phyloP scores from a whole-genome alignment of 2,329 filamentous ascomycete genomes.

The Epichloe glyceriae region DNA sequence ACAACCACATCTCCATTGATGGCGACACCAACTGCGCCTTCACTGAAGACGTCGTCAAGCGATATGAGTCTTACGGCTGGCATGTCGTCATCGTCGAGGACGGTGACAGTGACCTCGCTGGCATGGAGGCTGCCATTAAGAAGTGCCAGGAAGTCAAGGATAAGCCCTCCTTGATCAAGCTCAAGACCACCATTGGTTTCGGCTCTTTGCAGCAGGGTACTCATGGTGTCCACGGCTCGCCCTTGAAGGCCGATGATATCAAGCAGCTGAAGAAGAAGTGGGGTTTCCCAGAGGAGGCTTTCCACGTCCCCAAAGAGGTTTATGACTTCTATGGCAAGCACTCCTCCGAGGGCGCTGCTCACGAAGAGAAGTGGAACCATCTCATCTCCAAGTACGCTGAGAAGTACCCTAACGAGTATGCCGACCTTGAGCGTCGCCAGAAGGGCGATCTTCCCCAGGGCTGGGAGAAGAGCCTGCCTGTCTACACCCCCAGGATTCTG shows the following conservation, averaged over 20 bases:
- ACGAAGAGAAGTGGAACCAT: conserved; percentile 91
- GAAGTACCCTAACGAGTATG: conserved; percentile 65
- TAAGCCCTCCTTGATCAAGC: conserved; percentile 95
- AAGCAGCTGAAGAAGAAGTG: conserved; percentile 90
- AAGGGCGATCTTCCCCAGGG: conserved; percentile 78
- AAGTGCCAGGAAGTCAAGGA: conserved; percentile 77
- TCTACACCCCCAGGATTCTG: conserved; percentile 76
- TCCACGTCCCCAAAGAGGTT: conserved; percentile 87
- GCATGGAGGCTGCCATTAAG: conserved; percentile 78
- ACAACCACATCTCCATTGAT: conserved; percentile 95
- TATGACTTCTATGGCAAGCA: conserved; percentile 85
- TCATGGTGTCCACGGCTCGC: conserved; percentile 88
- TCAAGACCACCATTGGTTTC: conserved; percentile 94
- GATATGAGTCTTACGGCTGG: conserved; percentile 97
- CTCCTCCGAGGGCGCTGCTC: conserved; percentile 71
- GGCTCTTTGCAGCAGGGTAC: conserved; percentile 90
- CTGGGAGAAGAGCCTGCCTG: conserved; percentile 88
- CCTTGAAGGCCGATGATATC: conserved; percentile 88
- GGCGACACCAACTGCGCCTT: conserved; percentile 93
- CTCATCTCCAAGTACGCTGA: conserved; percentile 75
- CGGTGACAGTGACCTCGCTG: conserved; percentile 77
- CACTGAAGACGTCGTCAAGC: conserved; percentile 90
- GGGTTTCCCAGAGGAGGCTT: conserved; percentile 87
- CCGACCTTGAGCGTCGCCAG: conserved; percentile 70
- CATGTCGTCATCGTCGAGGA: conserved; percentile 74